Percentiles rank a stretch among this genome's conserved stretches.
phyloP scores from a whole-genome alignment of 345 rosid genomes.

The Trapa incisa region DNA sequence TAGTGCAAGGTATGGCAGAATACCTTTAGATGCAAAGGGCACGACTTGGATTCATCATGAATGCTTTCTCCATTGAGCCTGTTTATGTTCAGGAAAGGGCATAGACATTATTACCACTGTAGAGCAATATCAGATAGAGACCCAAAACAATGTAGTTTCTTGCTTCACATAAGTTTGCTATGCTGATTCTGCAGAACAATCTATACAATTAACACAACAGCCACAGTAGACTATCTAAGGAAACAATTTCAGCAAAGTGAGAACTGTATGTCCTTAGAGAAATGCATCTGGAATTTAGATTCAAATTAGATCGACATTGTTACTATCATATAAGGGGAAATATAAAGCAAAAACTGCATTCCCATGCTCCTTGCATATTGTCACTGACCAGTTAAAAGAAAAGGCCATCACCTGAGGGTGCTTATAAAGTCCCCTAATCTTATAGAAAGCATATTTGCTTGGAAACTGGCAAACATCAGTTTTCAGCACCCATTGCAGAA shows the following conservation, averaged over 20 bases:
- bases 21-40: neutral
- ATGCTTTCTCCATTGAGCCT: constrained; percentile 13
- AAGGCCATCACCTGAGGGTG: too few relatives aligned
- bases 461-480: too few relatives aligned
- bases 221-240: neutral
- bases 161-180: neutral
- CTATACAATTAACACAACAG: neutral
- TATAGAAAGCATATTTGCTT: too few relatives aligned
- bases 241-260: neutral
- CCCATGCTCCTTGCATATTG: neutral
- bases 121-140: neutral
- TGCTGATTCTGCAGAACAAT: neutral
- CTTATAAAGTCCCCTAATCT: too few relatives aligned
- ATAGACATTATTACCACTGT: neutral
- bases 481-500: too few relatives aligned
- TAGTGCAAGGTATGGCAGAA: neutral
- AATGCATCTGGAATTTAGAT: neutral
- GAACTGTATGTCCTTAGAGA: neutral
- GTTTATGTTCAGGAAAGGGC: constrained; percentile 15
- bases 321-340: neutral
- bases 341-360: neutral
- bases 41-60: constrained; percentile 4
- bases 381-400: neutral
- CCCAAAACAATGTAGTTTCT: neutral
- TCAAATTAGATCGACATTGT: neutral